These are phyloP conservation scores for Vicia sativa DNA, from an alignment of 306 rosid species.

Conservation along the genomic window DNA sequence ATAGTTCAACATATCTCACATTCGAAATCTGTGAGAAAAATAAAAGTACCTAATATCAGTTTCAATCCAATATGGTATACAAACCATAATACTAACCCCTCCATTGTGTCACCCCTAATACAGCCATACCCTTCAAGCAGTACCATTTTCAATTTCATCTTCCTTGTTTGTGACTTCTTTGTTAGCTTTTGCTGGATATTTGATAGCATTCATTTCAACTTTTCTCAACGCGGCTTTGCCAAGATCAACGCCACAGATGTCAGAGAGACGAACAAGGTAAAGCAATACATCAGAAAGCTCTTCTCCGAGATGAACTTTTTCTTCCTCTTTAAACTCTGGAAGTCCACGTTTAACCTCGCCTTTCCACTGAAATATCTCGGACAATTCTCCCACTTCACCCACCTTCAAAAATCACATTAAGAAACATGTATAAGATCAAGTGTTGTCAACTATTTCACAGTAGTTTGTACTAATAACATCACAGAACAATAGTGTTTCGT, in stretches of 20 bases:
- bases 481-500: too few species aligned
- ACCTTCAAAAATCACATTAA: conserved; percentile 46
- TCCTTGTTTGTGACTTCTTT: conserved; percentile 11
- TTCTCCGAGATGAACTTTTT: conserved; percentile 81
- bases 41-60: neutral
- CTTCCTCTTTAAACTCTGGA: conserved; percentile 86
- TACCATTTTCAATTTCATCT: conserved; percentile 33
- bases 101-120: conserved; percentile 2
- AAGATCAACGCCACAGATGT: conserved; percentile 89
- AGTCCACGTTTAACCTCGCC: conserved; percentile 87
- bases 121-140: conserved; percentile 7
- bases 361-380: conserved; percentile 97
- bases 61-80: conserved; percentile 35
- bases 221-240: conserved; percentile 88
- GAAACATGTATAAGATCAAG: neutral
- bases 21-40: neutral
- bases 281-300: conserved; percentile 94
- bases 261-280: conserved; percentile 87
- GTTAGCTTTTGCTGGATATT: conserved; percentile 58
- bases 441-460: too few species aligned
- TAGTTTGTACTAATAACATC: too few species aligned
- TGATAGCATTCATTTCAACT: conserved; percentile 72
- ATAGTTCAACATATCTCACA: neutral
- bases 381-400: conserved; percentile 91
- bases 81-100: neutral